Conservation (phyloP, 2,329 filamentous ascomycete genomes). For the Calonectria pseudoreteaudii region DNA sequence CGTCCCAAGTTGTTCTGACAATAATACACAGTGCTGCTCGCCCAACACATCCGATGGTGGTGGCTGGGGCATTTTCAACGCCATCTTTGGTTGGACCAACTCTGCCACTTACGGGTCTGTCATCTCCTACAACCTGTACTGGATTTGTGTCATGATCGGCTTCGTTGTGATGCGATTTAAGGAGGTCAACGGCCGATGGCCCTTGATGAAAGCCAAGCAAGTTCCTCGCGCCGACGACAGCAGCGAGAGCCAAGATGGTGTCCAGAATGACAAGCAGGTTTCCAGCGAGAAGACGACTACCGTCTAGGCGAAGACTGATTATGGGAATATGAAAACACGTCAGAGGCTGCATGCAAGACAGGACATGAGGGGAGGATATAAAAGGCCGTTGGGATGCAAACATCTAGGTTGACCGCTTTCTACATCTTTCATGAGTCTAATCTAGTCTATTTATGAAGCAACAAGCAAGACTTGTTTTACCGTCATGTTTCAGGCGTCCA, state of each 20-base stretch:
- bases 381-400: neutral
- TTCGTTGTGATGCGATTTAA: conserved; percentile 75
- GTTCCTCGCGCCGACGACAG: conserved; percentile 32
- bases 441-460: conserved; percentile 32
- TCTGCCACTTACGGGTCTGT: conserved; percentile 89
- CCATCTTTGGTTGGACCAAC: conserved; percentile 88
- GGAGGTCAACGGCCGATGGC: conserved; percentile 67
- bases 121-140: conserved; percentile 89
- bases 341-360: neutral
- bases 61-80: conserved; percentile 91
- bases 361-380: neutral
- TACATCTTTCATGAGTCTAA: conserved; percentile 32
- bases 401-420: conserved; percentile 20
- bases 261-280: conserved; percentile 37
- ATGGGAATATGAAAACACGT: neutral
- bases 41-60: conserved; percentile 77
- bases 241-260: conserved; percentile 43
- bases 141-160: conserved; percentile 79
- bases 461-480: conserved; percentile 28
- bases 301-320: conserved; percentile 14
- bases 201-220: conserved; percentile 54
- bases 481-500: conserved; percentile 65
- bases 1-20: conserved; percentile 7
- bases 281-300: conserved; percentile 44
- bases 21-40: conserved; percentile 74